These are phyloP conservation scores for Misopates orontium DNA, from an alignment of 257 asterid genomes.

Conservation along the genomic window DNA sequence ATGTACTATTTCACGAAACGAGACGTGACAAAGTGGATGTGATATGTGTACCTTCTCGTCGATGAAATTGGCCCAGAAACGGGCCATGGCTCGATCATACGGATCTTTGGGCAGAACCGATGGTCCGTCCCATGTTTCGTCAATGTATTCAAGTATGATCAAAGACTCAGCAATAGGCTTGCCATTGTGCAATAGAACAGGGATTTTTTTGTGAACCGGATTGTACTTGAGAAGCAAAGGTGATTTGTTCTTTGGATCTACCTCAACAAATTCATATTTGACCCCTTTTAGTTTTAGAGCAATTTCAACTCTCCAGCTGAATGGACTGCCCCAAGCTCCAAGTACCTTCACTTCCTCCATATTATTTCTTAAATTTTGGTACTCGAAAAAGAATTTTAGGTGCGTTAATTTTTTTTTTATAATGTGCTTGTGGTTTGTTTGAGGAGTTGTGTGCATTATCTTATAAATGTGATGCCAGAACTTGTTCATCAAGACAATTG, in stretches of 20 bases:
- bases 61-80: slow-evolving; percentile 38
- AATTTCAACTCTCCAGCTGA: slow-evolving; percentile 34
- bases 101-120: slow-evolving; percentile 35
- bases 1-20: no score
- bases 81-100: slow-evolving; percentile 31
- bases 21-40: no score
- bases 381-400: no score
- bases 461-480: no score
- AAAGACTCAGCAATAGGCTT: slow-evolving; percentile 31
- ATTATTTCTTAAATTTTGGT: no score
- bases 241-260: slow-evolving; percentile 28
- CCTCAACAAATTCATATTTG: slow-evolving; percentile 26
- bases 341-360: no score
- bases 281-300: slow-evolving; percentile 41
- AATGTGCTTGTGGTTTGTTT: no score
- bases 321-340: slow-evolving; percentile 27
- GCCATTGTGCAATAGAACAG: slow-evolving; percentile 36
- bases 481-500: no score
- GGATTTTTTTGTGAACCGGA: slow-evolving; percentile 30
- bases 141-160: slow-evolving; percentile 39
- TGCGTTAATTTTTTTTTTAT: no score
- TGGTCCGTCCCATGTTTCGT: slow-evolving; percentile 33
- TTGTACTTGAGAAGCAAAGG: slow-evolving; percentile 29
- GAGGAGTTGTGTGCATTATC: no score
- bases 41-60: slow-evolving; percentile 35